Base-by-base conservation (phyloP, 2,329 filamentous ascomycete genomes). In the Pseudocercospora pini-densiflorae region DNA sequence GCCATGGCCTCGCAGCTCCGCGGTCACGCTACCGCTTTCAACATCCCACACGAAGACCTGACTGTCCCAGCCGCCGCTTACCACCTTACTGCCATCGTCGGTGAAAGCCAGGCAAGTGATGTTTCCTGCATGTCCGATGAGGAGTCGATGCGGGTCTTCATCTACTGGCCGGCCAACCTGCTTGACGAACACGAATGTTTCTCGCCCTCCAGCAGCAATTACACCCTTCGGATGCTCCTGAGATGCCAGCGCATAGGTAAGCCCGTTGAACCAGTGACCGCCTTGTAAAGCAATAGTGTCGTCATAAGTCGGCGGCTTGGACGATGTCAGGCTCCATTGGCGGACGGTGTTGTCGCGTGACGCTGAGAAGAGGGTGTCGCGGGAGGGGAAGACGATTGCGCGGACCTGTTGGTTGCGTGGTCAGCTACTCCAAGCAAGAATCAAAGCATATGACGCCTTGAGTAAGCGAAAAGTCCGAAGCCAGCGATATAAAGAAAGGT, bases 1-100 rank as follows among this genome's bases (percentile, higher is more conserved):
- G 63, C 90, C 87, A 75, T 97, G 93, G 5, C 92, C 93, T 54
- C 87, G 81, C 19, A 99, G 83, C 55, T 90, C 82, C 33, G 89
- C 81, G 70, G 91, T 87, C 9, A 87, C 87, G 76, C 96, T 93
- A 92, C 94, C 97, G 71, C 90, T 93, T 47, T 88, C 87, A n/a
- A 95, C 83, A 69, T 85, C 86, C 95, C 95, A 99, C 61, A 98
- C 82, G 62, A 93, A 90, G 29, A 93, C 94, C 70, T 93, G 91
- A 31, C 88, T 88, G 79, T 99, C 95, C 95, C 95, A 99, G 74
- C 94, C 92, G 33, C 94, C 95, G 71, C 94, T 98, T 55, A 97
- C 89, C 47, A 98, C 85, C 77, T 89, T 92, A 54, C 82, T 87
- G 1, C 90, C 90, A 66, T 89, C 86, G 0, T 90, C 87, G 59